A percentile compares a stretch with the other conserved stretches of the same genome.
These are phyloP conservation scores for Ustilago lituana DNA, from an alignment of 1,284 basidiomycete species.

Conservation along the genomic window DNA sequence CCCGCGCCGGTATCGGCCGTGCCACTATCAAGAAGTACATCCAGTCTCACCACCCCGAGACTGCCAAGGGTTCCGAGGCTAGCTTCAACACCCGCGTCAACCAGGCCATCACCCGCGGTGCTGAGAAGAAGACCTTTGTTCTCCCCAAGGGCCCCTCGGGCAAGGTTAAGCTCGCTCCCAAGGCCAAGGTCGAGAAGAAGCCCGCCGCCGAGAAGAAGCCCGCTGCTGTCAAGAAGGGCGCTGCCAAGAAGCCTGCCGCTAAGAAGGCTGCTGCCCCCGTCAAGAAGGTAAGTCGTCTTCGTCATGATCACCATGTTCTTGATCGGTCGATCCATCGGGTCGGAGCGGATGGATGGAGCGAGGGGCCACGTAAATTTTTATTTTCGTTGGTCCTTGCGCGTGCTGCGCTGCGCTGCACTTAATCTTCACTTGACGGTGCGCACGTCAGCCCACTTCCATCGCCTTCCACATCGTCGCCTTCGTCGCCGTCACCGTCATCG, in stretches of 20 bases:
- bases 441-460: constrained; percentile 16
- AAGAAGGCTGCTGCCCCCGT: constrained; percentile 50
- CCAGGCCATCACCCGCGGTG: constrained; percentile 81
- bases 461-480: not conserved
- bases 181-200: constrained; percentile 70
- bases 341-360: constrained; percentile 16
- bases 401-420: constrained; percentile 13
- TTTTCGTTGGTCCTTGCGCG: constrained; percentile 20
- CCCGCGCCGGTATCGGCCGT: constrained; percentile 85
- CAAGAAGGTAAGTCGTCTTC: constrained; percentile 47
- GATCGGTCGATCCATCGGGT: no score
- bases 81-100: constrained; percentile 82
- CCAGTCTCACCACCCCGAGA: constrained; percentile 51
- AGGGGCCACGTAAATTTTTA: constrained; percentile 15
- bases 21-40: constrained; percentile 89
- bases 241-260: constrained; percentile 60
- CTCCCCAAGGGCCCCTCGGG: constrained; percentile 85
- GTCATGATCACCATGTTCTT: constrained; percentile 5
- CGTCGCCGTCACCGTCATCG: constrained; percentile 4
- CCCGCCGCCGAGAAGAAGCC: constrained; percentile 68
- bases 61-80: constrained; percentile 66
- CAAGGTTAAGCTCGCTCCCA: constrained; percentile 80
- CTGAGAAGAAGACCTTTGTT: constrained; percentile 80
- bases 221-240: constrained; percentile 70
- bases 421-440: not conserved